Base-by-base conservation (phyloP, 768 basidiomycete genomes). In the Pleurotus sapidus region DNA sequence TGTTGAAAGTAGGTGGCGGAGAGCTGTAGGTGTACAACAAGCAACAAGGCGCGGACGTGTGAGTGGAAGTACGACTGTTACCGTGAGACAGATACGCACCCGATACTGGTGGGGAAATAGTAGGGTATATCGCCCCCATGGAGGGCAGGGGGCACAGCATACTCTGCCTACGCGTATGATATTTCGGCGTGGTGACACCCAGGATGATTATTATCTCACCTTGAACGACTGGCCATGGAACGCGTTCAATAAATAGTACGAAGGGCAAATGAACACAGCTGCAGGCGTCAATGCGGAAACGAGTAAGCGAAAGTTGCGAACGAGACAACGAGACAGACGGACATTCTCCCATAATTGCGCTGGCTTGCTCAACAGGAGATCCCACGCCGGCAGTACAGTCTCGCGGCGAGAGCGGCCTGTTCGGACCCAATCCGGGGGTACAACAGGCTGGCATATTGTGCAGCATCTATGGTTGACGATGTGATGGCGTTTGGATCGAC, bases 261-360 rank as follows among this genome's bases (percentile, higher is more conserved):
- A 67, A 2, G 73, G 75, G 47, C 75, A 76, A 12, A 69, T 60
- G 55, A 76, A 66, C 17, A 72, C 71, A 0, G 72, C 74, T 75
- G 48, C 3, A 34, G 30, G 30, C 30, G 30, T 9, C 30, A 9
- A 34, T 34, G 30, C 30, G 30, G 8, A 34, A 1, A 7, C 30
- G 30, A 34, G 30, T 34, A 34, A 34, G 30, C 30, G 30, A 34
- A 9, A 34, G 30, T 34, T 34, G 30, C 7, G 30, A 8, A 30
- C 9, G 30, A 34, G 30, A 34, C 30, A 34, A 30, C 30, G 18
- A 9, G 4, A 2, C 4, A 12, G 20, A 59, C 65, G 25, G 11
- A 71, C 70, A 61, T 61, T 72, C 69, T 2, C 67, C 67, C 61
- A 61, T 60, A 34, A 68, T 63, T 0, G 63, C 59, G 24, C 59